These are phyloP conservation scores for Psidium guajava DNA, from an alignment of 345 rosid genomes.

Conservation along the genomic window DNA sequence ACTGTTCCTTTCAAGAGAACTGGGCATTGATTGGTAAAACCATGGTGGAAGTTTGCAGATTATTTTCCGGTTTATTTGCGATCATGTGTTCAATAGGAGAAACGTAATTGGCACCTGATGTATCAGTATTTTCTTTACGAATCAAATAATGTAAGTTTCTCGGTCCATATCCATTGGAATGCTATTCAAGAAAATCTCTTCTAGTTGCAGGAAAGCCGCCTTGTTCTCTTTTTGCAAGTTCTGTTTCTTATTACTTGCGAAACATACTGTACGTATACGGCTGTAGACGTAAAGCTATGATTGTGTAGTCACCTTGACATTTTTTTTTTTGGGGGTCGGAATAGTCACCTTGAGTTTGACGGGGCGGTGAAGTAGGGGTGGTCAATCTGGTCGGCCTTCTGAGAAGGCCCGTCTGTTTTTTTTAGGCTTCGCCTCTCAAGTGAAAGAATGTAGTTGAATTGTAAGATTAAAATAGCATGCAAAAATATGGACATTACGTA, in stretches of 20 bases:
- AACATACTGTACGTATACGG: neutral
- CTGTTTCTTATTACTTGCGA: neutral
- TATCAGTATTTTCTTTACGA: neutral
- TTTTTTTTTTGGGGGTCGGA: neutral
- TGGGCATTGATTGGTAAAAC: slow-evolving; percentile 84
- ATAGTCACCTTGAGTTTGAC: neutral
- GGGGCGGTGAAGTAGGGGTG: neutral
- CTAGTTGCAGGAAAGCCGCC: neutral
- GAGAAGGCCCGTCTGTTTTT: too few relatives aligned
- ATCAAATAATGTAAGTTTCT: neutral
- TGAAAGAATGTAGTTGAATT: neutral
- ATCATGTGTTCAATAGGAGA: neutral
- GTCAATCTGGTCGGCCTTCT: too few relatives aligned
- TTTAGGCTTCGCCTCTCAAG: neutral
- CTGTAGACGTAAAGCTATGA: neutral
- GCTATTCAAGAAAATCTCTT: neutral
- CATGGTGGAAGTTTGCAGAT: neutral
- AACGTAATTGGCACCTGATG: neutral
- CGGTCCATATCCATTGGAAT: neutral
- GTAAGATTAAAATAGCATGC: neutral
- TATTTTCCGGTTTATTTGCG: neutral
- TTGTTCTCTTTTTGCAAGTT: neutral
- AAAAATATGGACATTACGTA: neutral
- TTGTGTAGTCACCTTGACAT: neutral
- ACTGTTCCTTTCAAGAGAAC: slow-evolving; percentile 51